phyloP scores from a whole-genome alignment of 345 rosid species.

The Tarenaya hassleriana region DNA sequence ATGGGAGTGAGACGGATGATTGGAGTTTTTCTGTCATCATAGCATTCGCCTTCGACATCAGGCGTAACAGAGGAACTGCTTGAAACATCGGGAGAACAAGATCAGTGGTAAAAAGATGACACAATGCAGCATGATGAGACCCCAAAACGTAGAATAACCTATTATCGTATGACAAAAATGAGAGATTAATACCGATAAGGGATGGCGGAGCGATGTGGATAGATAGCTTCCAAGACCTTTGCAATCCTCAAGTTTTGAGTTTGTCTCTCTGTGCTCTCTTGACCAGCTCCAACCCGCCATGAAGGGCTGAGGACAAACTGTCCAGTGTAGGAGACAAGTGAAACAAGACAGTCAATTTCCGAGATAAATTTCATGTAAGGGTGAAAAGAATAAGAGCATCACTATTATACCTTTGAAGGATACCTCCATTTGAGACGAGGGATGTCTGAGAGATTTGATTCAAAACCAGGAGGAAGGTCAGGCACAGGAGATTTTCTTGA shows the following conservation, averaged over 20 bases:
- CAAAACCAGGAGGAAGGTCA: constrained; percentile 50
- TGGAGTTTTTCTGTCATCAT: constrained; percentile 46
- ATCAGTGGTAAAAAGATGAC: neutral
- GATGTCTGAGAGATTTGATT: constrained; percentile 21
- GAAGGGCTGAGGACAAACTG: constrained; percentile 35
- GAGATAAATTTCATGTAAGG: neutral
- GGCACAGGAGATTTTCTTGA: constrained; percentile 8
- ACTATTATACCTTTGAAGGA: constrained; percentile 51
- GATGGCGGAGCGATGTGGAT: constrained; percentile 39
- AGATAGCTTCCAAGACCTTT: constrained; percentile 45
- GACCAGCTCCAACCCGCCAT: constrained; percentile 48
- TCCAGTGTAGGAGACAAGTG: constrained; percentile 1
- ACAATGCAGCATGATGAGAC: neutral
- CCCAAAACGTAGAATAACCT: neutral
- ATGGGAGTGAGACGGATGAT: constrained; percentile 45
- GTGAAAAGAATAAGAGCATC: too few relatives aligned
- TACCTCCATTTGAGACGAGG: constrained; percentile 40
- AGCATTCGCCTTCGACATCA: constrained; percentile 29
- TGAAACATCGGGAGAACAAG: neutral
- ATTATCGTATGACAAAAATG: neutral
- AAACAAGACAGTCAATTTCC: neutral
- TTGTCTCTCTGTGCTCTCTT: constrained; percentile 44
- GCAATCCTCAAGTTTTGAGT: constrained; percentile 39
- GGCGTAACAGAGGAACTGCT: constrained; percentile 45
- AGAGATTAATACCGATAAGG: constrained; percentile 40